Base-by-base conservation (phyloP, 1,139 yeast genomes). In the Magnusiomyces tetraspermus region DNA sequence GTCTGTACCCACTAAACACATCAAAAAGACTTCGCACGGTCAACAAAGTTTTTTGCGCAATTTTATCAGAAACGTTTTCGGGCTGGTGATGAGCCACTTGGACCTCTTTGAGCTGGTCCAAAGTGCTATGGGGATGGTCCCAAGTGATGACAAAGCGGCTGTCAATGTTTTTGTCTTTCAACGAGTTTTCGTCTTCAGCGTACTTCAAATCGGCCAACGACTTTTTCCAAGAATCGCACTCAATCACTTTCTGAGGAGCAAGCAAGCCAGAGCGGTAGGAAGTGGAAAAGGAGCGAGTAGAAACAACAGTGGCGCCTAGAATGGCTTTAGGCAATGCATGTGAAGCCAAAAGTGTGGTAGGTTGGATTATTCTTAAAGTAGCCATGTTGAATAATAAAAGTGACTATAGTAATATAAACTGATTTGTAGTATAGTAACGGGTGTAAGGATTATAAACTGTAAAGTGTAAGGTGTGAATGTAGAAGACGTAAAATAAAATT, bases 1-100 rank as follows among this genome's bases (percentile, higher is more conserved):
- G 79, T 57, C 79, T 81, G 68, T 83, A 83, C 1, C 88, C 87
- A 0, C 89, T 83, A 46, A 74, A 76, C 42, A 76, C 65, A 64
- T 83, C 89, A 66, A 83, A 83, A 11, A 72, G 55, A 5, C 67
- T 59, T 56, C 89, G 71, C 51, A 78, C 71, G 33, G 69, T 57
- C 54, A 63, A 64, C 60, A 82, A 75, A 30, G 77, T 72, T n/a
- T 69, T 61, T 58, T 66, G 74, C 3, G 87, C 85, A 22, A 80
- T 64, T 51, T 67, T 70, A 63, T 83, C 90, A 38, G 80, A 68
- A 22, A 70, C 33, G 0, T 74, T 70, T 37, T 59, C 57, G 0
- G 86, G 83, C 3, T 64, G 66, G 44, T 85, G 70, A 64, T 83
- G 89, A 42, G 78, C 78, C 49, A 70, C 73, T 33, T 67, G 61